Conservation (phyloP, 331 rosid species). For the Prunus yedoensis region DNA sequence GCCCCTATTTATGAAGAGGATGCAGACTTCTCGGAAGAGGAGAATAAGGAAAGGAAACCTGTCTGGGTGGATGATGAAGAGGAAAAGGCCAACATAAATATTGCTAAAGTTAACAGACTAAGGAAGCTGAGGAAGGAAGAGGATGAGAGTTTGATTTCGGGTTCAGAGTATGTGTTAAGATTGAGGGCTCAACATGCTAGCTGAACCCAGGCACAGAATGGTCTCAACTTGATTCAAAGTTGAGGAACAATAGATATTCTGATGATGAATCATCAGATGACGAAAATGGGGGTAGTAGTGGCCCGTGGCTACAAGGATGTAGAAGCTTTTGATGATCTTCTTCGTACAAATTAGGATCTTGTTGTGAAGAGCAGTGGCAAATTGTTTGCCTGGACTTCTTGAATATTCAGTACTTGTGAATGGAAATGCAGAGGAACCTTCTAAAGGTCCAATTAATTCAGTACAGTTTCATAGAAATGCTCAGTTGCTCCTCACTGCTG, state of each 20-base stretch:
- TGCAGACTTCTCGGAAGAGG: conserved; percentile 33
- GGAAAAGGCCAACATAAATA: conserved; percentile 48
- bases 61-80: conserved; percentile 87
- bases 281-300: conserved; percentile 42
- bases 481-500: conserved; percentile 62
- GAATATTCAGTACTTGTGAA: conserved; percentile 59
- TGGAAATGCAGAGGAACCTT: conserved; percentile 60
- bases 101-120: conserved; percentile 56
- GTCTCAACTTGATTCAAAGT: conserved; percentile 51
- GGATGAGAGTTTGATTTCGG: conserved; percentile 57
- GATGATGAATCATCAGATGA: conserved; percentile 60
- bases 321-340: conserved; percentile 51
- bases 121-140: conserved; percentile 78
- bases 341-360: conserved; percentile 64
- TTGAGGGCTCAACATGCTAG: conserved; percentile 78
- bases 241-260: conserved; percentile 29
- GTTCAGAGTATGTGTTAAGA: conserved; percentile 69
- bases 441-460: conserved; percentile 54
- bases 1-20: conserved; percentile 38
- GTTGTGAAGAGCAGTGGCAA: conserved; percentile 56
- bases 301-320: conserved; percentile 43
- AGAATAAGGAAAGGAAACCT: conserved; percentile 47
- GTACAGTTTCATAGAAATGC: conserved; percentile 66
- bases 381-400: conserved; percentile 56
- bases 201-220: conserved; percentile 72